These are phyloP conservation scores for Aciculoconidium aculeatum DNA, from an alignment of 805 yeast species.

Conservation along the genomic window DNA sequence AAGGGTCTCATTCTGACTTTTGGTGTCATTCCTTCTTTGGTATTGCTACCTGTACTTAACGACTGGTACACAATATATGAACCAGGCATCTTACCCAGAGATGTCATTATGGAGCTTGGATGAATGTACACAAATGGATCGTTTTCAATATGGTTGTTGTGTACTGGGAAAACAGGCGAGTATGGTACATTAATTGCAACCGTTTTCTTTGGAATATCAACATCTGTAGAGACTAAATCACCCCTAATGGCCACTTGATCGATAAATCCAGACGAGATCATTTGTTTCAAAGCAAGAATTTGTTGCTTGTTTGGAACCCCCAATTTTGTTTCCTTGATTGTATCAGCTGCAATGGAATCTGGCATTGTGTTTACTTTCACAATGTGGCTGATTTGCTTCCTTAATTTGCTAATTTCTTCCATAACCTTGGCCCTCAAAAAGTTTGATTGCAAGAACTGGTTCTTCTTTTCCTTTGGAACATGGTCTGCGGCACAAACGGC, in stretches of 20 bases:
- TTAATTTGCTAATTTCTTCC: constrained; percentile 78
- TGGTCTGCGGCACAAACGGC: constrained; percentile 88
- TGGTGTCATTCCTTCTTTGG: constrained; percentile 32
- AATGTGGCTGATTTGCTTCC: constrained; percentile 73
- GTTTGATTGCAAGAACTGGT: constrained; percentile 48
- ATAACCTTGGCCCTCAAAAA: constrained; percentile 73
- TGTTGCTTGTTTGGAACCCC: constrained; percentile 66
- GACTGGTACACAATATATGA: constrained; percentile 69
- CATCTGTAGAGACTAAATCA: constrained; percentile 63
- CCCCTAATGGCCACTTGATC: constrained; percentile 88
- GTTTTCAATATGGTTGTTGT: constrained; percentile 25
- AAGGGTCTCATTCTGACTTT: constrained; percentile 66
- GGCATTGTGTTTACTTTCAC: constrained; percentile 61
- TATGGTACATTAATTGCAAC: constrained; percentile 60
- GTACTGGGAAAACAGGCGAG: constrained; percentile 46
- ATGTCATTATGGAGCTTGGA: constrained; percentile 61
- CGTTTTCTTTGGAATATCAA: constrained; percentile 52
- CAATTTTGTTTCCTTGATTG: constrained; percentile 39
- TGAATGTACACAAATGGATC: constrained; percentile 71
- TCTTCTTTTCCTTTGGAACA: constrained; percentile 44
- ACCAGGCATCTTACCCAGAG: constrained; percentile 68
- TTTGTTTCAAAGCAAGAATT: constrained; percentile 77
- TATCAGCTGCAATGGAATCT: constrained; percentile 49
- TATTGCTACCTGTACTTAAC: constrained; percentile 50
- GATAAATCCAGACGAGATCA: constrained; percentile 86